These are phyloP conservation scores for Botrytis squamosa DNA, from an alignment of 2,329 filamentous ascomycete genomes.

Conservation along the genomic window DNA sequence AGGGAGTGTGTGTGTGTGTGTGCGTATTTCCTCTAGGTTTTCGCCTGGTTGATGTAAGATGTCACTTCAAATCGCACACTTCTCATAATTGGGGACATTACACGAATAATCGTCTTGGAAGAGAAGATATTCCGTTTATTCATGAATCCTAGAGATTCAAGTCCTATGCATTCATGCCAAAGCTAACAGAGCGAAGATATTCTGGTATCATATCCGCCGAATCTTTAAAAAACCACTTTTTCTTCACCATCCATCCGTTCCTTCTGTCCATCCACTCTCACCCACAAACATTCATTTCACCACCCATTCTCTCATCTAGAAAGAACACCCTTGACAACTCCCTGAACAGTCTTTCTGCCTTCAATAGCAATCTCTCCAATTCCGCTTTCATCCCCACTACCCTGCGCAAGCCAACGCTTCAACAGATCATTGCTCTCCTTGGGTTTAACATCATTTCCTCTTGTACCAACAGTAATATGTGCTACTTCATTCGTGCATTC, in stretches of 20 bases:
- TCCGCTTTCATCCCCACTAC: constrained; percentile 41
- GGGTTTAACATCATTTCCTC: constrained; percentile 72
- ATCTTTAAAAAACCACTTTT: neutral
- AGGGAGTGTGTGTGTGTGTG: neutral
- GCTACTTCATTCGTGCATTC: constrained; percentile 74
- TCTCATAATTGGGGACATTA: neutral
- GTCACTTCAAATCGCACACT: neutral
- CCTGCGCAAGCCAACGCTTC: constrained; percentile 67
- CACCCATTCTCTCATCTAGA: constrained; percentile 27
- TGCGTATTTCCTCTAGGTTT: neutral
- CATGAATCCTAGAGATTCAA: neutral
- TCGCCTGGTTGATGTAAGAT: neutral
- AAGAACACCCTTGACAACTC: constrained; percentile 36
- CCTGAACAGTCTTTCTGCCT: constrained; percentile 33
- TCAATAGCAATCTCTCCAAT: constrained; percentile 38
- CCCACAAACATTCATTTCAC: neutral
- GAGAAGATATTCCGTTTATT: neutral
- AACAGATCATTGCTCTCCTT: constrained; percentile 91
- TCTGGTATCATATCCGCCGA: neutral
- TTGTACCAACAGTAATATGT: constrained; percentile 89
- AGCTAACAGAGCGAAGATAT: neutral
- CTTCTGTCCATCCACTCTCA: neutral
- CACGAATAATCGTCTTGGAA: neutral
- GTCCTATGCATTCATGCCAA: neutral
- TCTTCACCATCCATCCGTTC: neutral